Conservation (phyloP, 1,284 basidiomycete genomes). For the Malassezia yamatoensis region DNA sequence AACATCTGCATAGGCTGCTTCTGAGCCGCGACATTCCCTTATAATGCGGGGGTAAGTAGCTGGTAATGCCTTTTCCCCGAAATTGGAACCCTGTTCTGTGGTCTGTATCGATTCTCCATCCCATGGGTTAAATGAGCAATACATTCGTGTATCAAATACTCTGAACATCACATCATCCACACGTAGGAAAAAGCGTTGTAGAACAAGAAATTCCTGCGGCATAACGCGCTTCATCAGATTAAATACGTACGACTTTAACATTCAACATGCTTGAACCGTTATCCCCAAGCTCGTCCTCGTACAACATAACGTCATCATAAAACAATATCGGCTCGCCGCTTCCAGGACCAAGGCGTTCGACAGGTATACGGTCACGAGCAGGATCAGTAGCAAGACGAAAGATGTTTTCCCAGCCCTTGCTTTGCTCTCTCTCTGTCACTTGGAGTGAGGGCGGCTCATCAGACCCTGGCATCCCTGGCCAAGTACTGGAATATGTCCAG, state of each 20-base stretch:
- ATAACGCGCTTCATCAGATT: conserved; percentile 67
- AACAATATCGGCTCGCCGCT: conserved; percentile 45
- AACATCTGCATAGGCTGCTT: conserved; percentile 72
- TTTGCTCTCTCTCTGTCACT: not conserved
- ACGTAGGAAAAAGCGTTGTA: conserved; percentile 80
- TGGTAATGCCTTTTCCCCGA: not conserved
- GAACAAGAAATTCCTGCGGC: conserved; percentile 87
- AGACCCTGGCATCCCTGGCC: conserved; percentile 57
- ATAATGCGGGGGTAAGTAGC: conserved; percentile 53
- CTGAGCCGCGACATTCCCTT: conserved; percentile 75
- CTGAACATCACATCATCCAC: conserved; percentile 93
- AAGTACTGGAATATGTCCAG: conserved; percentile 92
- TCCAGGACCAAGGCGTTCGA: conserved; percentile 33
- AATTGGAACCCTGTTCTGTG: not conserved
- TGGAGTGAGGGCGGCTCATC: conserved; percentile 4
- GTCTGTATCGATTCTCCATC: not conserved
- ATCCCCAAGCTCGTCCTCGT: conserved; percentile 46
- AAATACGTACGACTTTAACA: conserved; percentile 34
- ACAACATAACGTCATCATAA: conserved; percentile 45
- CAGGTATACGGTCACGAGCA: conserved; percentile 37
- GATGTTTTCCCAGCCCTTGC: conserved; percentile 4
- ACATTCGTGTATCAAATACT: conserved; percentile 77
- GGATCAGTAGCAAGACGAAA: conserved; percentile 30
- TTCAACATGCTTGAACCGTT: conserved; percentile 42
- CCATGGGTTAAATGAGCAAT: conserved; percentile 61